These are phyloP conservation scores for Plasmopara muralis DNA, from an alignment of 352 stramenopile species.

Conservation along the genomic window DNA sequence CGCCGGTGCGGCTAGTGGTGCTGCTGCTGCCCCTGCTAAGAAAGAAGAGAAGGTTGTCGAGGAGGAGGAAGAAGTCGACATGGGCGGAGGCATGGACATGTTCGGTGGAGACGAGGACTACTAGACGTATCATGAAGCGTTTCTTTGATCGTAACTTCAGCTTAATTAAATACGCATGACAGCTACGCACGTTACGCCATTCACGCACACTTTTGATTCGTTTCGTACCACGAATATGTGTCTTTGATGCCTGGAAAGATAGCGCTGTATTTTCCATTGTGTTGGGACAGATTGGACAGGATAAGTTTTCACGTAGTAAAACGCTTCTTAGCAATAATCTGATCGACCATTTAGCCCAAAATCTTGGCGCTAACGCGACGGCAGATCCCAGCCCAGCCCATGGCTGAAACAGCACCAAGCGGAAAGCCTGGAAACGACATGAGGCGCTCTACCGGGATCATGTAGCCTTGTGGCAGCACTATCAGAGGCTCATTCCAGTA, in stretches of 20 bases:
- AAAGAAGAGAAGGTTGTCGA: slow-evolving; percentile 61
- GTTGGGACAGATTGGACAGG: neutral
- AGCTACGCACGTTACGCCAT: slow-evolving; percentile 29
- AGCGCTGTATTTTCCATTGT: neutral
- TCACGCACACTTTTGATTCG: slow-evolving; percentile 15
- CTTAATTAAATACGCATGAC: slow-evolving; percentile 38
- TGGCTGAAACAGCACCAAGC: slow-evolving; percentile 61
- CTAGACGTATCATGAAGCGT: slow-evolving; percentile 35
- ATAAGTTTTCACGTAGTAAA: neutral
- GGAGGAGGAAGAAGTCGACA: slow-evolving; percentile 77
- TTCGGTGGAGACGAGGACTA: slow-evolving; percentile 79
- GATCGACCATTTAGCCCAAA: slow-evolving; percentile 29
- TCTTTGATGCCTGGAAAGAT: neutral
- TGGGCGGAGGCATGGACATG: slow-evolving; percentile 81
- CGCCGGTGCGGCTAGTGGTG: slow-evolving; percentile 32
- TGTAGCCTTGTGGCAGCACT: slow-evolving; percentile 61
- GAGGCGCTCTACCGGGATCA: slow-evolving; percentile 72
- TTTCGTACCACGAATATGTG: neutral
- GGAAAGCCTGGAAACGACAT: slow-evolving; percentile 74
- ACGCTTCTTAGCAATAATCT: neutral
- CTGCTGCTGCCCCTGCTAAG: slow-evolving; percentile 38
- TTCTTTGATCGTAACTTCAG: slow-evolving; percentile 24
- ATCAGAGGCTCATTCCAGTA: slow-evolving; percentile 79
- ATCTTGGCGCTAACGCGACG: slow-evolving; percentile 67
- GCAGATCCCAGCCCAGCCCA: slow-evolving; percentile 71